phyloP scores from a whole-genome alignment of 345 rosid species.

The Gossypium bickii region DNA sequence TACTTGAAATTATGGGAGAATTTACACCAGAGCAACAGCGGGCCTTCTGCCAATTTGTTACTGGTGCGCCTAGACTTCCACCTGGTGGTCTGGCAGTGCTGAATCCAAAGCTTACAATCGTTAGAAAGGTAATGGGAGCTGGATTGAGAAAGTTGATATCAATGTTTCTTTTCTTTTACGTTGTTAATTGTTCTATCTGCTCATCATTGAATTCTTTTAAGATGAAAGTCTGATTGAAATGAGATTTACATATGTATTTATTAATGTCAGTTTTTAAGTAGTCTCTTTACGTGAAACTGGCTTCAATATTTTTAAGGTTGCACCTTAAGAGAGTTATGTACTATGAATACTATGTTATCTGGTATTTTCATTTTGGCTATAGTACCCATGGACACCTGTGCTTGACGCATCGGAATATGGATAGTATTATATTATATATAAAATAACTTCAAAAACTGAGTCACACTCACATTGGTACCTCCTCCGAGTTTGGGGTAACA shows the following conservation, averaged over 20 bases:
- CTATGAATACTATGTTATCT: too few species aligned
- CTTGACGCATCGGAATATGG: not conserved
- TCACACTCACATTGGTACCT: not conserved
- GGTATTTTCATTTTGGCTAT: too few species aligned
- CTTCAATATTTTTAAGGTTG: not conserved
- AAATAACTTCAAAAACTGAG: not conserved
- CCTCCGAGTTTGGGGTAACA: not conserved
- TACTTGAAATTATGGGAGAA: constrained; percentile 97
- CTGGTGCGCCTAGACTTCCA: constrained; percentile 99
- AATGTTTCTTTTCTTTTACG: not conserved
- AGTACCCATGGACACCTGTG: not conserved
- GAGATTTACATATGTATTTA: not conserved
- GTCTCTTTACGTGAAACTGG: not conserved
- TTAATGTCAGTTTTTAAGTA: not conserved
- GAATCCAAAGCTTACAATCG: constrained; percentile 93
- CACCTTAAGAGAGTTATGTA: not conserved
- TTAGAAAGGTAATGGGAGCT: constrained; percentile 68
- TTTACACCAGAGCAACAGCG: constrained; percentile 94
- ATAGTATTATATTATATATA: not conserved
- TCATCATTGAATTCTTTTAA: not conserved
- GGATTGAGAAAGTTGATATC: not conserved
- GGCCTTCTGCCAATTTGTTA: constrained; percentile 96
- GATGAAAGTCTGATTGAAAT: not conserved
- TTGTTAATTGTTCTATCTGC: not conserved
- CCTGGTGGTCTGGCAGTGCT: constrained; percentile 97